These are phyloP conservation scores for Raddia distichophylla DNA, from an alignment of 176 grass and related monocot genomes.

Conservation along the genomic window DNA sequence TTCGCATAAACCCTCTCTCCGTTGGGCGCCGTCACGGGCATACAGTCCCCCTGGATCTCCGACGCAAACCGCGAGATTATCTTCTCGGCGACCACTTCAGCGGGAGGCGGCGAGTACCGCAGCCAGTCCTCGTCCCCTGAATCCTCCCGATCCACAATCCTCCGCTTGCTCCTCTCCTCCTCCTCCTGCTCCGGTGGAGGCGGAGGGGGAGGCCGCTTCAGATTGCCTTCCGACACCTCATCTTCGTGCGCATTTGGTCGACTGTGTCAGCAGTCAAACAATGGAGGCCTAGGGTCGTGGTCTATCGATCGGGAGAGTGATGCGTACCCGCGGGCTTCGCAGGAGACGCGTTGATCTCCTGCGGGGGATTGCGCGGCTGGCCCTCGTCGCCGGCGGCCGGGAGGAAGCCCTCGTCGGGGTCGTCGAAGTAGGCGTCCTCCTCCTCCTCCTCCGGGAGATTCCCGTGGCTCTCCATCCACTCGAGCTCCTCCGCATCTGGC, in stretches of 20 bases:
- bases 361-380: not conserved
- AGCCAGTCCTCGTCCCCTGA: constrained; percentile 46
- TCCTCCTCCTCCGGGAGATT: constrained; percentile 55
- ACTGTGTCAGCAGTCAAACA: constrained; percentile 7
- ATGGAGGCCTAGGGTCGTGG: not conserved
- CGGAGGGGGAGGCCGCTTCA: constrained; percentile 50
- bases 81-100: constrained; percentile 48
- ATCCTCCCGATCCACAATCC: constrained; percentile 25
- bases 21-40: constrained; percentile 72
- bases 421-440: constrained; percentile 37
- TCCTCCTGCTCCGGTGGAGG: constrained; percentile 54
- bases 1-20: constrained; percentile 86
- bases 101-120: constrained; percentile 39
- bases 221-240: constrained; percentile 14
- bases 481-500: constrained; percentile 78
- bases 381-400: not conserved
- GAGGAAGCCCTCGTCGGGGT: constrained; percentile 22
- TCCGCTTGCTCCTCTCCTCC: constrained; percentile 50
- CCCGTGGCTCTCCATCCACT: constrained; percentile 76
- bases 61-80: constrained; percentile 71
- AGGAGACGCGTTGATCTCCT: not conserved
- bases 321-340: constrained; percentile 35
- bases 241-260: constrained; percentile 32
- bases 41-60: constrained; percentile 74
- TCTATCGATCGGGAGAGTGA: not conserved